Percentiles rank a stretch among this genome's conserved stretches.
Evolutionary conservation across 2,329 filamentous ascomycete genomes (phyloP).

Genomic region (Cordyceps fumosorosea): DNA sequence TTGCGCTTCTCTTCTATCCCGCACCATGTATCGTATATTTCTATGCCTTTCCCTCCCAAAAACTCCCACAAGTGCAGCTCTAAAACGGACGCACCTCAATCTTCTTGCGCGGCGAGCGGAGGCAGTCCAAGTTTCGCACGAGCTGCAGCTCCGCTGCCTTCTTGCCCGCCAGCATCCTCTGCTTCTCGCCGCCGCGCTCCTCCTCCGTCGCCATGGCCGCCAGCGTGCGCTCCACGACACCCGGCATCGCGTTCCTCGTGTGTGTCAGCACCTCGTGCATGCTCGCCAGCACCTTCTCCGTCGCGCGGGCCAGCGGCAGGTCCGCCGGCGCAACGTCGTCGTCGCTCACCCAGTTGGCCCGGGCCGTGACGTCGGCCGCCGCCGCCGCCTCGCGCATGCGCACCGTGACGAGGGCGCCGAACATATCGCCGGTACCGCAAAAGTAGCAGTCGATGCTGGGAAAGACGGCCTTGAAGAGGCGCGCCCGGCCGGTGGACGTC

Average conservation of each 20-base stretch:
- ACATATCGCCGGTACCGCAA: slow-evolving; percentile 97
- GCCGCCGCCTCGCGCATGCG: slow-evolving; percentile 77
- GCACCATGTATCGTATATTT: not conserved
- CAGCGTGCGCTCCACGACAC: slow-evolving; percentile 38
- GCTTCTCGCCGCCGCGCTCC: slow-evolving; percentile 44
- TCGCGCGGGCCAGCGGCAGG: slow-evolving; percentile 74
- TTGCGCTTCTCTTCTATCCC: not conserved
- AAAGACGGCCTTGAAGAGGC: slow-evolving; percentile 84
- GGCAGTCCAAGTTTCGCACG: slow-evolving; percentile 63
- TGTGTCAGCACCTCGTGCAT: slow-evolving; percentile 80
- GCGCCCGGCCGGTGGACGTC: slow-evolving; percentile 54
- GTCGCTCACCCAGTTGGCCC: slow-evolving; percentile 65
- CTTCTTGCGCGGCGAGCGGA: slow-evolving; percentile 59
- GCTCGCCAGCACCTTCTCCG: slow-evolving; percentile 80
- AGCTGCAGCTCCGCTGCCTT: slow-evolving; percentile 86
- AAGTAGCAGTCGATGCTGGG: slow-evolving; percentile 90
- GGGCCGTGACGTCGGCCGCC: slow-evolving; percentile 42
- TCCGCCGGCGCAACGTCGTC: slow-evolving; percentile 64
- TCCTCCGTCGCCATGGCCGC: slow-evolving; percentile 38
- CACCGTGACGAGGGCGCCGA: slow-evolving; percentile 82
- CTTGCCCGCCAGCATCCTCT: slow-evolving; percentile 59
- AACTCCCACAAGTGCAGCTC: slow-evolving; percentile 2
- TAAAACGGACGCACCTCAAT: slow-evolving; percentile 49
- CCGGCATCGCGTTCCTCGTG: slow-evolving; percentile 59
- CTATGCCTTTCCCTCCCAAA: too few species aligned